phyloP scores from a whole-genome alignment of 495 filamentous ascomycete species.

The Jackrogersella minutella region DNA sequence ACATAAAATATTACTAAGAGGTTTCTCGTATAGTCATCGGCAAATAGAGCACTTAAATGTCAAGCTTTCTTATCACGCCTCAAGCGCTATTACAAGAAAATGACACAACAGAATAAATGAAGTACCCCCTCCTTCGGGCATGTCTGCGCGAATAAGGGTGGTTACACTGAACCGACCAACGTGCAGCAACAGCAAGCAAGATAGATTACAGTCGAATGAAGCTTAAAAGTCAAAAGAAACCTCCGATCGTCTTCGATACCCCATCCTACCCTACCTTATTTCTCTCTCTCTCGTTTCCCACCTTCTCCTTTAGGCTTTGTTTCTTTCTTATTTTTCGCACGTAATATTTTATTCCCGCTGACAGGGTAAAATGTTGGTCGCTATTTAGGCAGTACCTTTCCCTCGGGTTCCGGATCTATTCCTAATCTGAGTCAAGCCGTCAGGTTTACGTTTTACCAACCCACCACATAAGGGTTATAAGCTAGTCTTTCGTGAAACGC shows the following conservation, averaged over 20 bases:
- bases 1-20: slow-evolving; percentile 29
- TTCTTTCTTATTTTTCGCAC: background rate
- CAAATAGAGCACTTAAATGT: slow-evolving; percentile 11
- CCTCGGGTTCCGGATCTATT: slow-evolving; percentile 36
- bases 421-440: slow-evolving; percentile 32
- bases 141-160: slow-evolving; percentile 18
- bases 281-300: slow-evolving; percentile 6
- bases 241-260: slow-evolving; percentile 35
- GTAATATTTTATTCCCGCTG: slow-evolving; percentile 28
- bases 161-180: slow-evolving; percentile 37
- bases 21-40: slow-evolving; percentile 19
- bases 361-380: slow-evolving; percentile 21
- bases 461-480: slow-evolving; percentile 5
- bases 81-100: slow-evolving; percentile 31
- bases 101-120: slow-evolving; percentile 30
- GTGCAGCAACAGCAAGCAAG: slow-evolving; percentile 42
- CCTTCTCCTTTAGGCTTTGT: slow-evolving; percentile 33
- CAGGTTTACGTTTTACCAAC: slow-evolving; percentile 14
- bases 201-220: slow-evolving; percentile 42
- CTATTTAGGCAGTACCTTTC: slow-evolving; percentile 39
- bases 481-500: slow-evolving; percentile 18
- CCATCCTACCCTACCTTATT: slow-evolving; percentile 28
- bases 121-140: slow-evolving; percentile 16
- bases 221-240: slow-evolving; percentile 45
- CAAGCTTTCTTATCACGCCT: slow-evolving; percentile 36